phyloP scores from a whole-genome alignment of 2,329 filamentous ascomycete species.

The Curvularia sp. region DNA sequence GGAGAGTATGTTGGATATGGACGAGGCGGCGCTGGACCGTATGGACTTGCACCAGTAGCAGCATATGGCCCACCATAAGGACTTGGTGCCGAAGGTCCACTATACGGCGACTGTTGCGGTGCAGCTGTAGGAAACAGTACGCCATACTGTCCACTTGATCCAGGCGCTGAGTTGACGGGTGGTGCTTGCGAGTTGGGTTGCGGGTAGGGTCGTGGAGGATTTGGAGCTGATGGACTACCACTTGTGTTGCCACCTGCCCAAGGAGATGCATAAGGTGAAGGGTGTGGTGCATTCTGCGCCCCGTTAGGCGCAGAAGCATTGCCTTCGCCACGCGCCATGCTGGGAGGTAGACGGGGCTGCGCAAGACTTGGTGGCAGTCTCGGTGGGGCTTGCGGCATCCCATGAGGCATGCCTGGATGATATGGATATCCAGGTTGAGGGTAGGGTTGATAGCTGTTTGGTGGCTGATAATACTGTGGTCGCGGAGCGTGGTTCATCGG shows the following conservation, averaged over 20 bases:
- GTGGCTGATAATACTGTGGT: conserved; percentile 42
- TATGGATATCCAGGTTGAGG: conserved; percentile 39
- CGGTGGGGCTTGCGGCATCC: conserved; percentile 39
- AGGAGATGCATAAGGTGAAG: conserved; percentile 47
- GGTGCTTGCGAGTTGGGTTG: conserved; percentile 35
- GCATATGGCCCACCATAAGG: conserved; percentile 43
- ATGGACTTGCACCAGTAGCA: conserved; percentile 39
- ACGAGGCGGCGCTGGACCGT: conserved; percentile 31
- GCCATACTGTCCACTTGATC: conserved; percentile 43
- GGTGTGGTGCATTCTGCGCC: conserved; percentile 36
- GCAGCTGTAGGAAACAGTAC: conserved; percentile 44
- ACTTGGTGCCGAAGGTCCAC: conserved; percentile 28
- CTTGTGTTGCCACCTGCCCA: conserved; percentile 44
- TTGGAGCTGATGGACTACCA: conserved; percentile 34
- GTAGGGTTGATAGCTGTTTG: conserved; percentile 40
- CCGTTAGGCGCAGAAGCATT: conserved; percentile 31
- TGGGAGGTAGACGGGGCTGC: conserved; percentile 47
- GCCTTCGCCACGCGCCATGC: conserved; percentile 41
- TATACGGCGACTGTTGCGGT: conserved; percentile 33
- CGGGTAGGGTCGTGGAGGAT: conserved; percentile 43
- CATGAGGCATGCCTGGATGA: conserved; percentile 42
- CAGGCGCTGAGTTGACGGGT: conserved; percentile 31
- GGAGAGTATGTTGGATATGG: conserved; percentile 41
- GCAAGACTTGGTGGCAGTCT: conserved; percentile 39
- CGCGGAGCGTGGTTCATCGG: conserved; percentile 45